Base-by-base conservation (phyloP, 2,329 filamentous ascomycete genomes). In the Penicillium sumatraense region DNA sequence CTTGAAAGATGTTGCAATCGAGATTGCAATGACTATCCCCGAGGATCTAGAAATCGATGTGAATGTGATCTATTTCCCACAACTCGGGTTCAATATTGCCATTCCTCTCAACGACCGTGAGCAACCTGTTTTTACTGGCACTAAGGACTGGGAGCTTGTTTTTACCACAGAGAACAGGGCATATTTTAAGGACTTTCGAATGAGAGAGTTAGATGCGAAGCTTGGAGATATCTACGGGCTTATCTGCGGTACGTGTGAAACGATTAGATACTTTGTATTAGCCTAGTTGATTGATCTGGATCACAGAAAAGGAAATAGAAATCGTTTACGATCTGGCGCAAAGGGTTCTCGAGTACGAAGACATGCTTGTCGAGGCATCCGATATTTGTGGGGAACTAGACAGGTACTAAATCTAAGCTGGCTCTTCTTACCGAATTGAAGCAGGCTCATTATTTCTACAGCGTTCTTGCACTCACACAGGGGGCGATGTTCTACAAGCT, bases 1-100 rank as follows among this genome's bases (percentile, higher is more conserved):
- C 11, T 81, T 99, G 13, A 86, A 84, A 2, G 75, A 86, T 50
- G 85, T 91, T 2, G 86, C 87, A 5, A 78, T 80, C 16, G 82
- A 85, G n/a, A 78, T 96, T 53, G 83, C 83, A 0, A 72, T 74
- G 13, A 80, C 81, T 1, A 78, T 95, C 18, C 88, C 92, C 1
- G 79, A 83, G 56, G 79, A 82, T 16, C 54, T 75, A 4, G 72
- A 83, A 1, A 75, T 80, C 20, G 77, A 80, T 11, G 72, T 89
- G 29, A 93, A 93, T 51, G 96, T 96, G 59, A 89, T 95, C 16
- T 96, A 95, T 70, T 89, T 96, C 58, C 93, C 93, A 0, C 92
- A 96, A 66, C 84, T 97, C 33, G 95, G 95, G 0, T 99, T 97
- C 68, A 83, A 97, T 33, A 89, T 92, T 2, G 86, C 89, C 0